Evolutionary conservation across 1,284 basidiomycete genomes (phyloP).

Genomic region (Cutaneotrichosporon cavernicola): DNA sequence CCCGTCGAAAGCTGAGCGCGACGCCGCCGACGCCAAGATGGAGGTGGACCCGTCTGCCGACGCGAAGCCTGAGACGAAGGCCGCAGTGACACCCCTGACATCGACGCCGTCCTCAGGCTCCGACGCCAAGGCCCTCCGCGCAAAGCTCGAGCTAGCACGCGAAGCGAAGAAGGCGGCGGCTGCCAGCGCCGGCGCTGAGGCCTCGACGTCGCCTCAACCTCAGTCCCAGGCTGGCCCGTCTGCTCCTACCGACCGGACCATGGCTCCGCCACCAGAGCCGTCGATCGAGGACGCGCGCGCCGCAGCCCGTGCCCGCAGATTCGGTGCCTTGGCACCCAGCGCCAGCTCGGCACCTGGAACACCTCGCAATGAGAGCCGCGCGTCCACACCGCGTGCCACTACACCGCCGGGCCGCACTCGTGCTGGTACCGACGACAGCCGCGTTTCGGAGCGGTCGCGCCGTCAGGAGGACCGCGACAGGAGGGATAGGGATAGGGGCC

Average conservation of each 20-base stretch:
- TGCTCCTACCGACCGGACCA: constrained; percentile 21
- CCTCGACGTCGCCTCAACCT: constrained; percentile 7
- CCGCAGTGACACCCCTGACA: not conserved
- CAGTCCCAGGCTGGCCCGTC: not conserved
- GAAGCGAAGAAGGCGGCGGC: constrained; percentile 7
- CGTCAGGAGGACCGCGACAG: constrained; percentile 24
- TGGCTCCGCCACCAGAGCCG: constrained; percentile 37
- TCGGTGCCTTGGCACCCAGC: constrained; percentile 32
- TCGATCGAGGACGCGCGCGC: constrained; percentile 40
- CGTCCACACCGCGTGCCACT: constrained; percentile 9
- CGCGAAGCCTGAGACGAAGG: not conserved
- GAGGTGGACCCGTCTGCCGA: constrained; percentile 22
- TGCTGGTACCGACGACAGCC: constrained; percentile 42
- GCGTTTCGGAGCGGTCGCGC: constrained; percentile 35
- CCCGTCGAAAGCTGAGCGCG: not conserved
- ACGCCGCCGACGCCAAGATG: constrained; percentile 7
- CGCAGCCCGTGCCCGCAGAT: constrained; percentile 39
- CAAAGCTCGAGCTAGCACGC: constrained; percentile 29
- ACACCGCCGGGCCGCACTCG: constrained; percentile 23
- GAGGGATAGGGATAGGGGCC: constrained; percentile 1
- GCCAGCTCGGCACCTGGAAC: constrained; percentile 9
- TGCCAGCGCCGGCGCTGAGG: constrained; percentile 5
- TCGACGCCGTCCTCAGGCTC: constrained; percentile 18
- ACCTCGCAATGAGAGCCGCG: constrained; percentile 10
- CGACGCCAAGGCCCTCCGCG: constrained; percentile 31